Evolutionary conservation across 2,329 filamentous ascomycete species (phyloP).

Genomic region (Apiospora arundinis): DNA sequence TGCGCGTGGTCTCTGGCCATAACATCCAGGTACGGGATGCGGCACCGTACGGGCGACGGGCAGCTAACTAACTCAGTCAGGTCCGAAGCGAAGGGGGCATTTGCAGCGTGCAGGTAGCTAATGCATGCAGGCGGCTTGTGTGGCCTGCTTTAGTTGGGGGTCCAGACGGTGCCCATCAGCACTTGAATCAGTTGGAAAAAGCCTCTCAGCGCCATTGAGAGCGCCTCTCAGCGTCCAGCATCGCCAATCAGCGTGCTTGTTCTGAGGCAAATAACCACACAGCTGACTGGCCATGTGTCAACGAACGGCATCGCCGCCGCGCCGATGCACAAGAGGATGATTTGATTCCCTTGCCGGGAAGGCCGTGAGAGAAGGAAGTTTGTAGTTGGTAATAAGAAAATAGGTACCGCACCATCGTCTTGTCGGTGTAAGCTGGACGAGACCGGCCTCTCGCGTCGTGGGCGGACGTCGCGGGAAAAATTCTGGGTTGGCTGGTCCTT

Average conservation of each 20-base stretch:
- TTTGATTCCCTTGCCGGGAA: not conserved
- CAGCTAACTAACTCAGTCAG: not conserved
- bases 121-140: not conserved
- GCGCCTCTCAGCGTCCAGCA: not conserved
- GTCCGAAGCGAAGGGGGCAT: not conserved
- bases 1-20: not conserved
- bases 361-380: not conserved
- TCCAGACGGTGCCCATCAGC: conserved; percentile 5
- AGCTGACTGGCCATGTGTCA: conserved; percentile 1
- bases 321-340: not conserved
- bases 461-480: conserved; percentile 3
- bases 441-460: not conserved
- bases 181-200: conserved; percentile 7
- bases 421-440: not conserved
- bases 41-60: not conserved
- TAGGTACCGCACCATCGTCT: not conserved
- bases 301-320: not conserved
- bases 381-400: not conserved
- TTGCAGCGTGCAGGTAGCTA: not conserved
- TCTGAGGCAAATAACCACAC: not conserved
- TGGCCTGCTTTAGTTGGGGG: not conserved
- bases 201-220: not conserved
- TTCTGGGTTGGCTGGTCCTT: not conserved
- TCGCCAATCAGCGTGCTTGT: conserved; percentile 3
- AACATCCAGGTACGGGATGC: not conserved